Evolutionary conservation across 2,329 filamentous ascomycete species (phyloP), one percentile per base, ranked within the genome.

Genomic region (Phialocephala sp.): DNA sequence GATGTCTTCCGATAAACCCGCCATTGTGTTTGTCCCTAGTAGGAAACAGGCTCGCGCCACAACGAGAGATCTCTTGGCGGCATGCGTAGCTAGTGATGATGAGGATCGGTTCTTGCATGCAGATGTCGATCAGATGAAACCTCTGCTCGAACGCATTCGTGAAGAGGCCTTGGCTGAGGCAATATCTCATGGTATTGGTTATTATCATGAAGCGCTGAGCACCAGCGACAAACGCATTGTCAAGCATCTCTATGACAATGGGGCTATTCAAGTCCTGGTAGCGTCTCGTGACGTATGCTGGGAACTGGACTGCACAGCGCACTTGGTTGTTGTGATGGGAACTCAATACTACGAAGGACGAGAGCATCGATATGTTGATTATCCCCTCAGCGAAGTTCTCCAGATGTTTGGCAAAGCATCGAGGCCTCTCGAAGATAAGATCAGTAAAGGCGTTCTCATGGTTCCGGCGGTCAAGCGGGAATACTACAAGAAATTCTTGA

Each of bases 401-500:
- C 95, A 99, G 76, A 99, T 99, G 94, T 97, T 98, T 73, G 95
- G 95, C 72, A 97, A 95, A 79, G 92, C 95, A 43, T 89, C 94
- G 62, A 88, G 91, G 47, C 88, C 93, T 1, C 86, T 90, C 3
- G 85, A 89, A 75, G 93, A 97, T 73, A 92, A 91, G 64, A 86
- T 90, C 64, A 91, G 91, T 55, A 92, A 92, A 68, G 96, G 94
- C 71, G 92, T 99, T n/a, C 84, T 99, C 54, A 98, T 99, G 95
- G 88, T 97, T 12, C 93, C 94, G 2, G 89, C 91, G 20, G 93
- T 96, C 57, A 97, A 97, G 84, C 89, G 95, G 43, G 94, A 97
- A 69, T 99, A 97, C 80, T 99, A 98, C 85, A 96, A 95, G 81
- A 99, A 99, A 80, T 99, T 99, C 83, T 81, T 99, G 70, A 94